Base-by-base conservation (phyloP, 345 rosid species). In the Sonneratia alba region DNA sequence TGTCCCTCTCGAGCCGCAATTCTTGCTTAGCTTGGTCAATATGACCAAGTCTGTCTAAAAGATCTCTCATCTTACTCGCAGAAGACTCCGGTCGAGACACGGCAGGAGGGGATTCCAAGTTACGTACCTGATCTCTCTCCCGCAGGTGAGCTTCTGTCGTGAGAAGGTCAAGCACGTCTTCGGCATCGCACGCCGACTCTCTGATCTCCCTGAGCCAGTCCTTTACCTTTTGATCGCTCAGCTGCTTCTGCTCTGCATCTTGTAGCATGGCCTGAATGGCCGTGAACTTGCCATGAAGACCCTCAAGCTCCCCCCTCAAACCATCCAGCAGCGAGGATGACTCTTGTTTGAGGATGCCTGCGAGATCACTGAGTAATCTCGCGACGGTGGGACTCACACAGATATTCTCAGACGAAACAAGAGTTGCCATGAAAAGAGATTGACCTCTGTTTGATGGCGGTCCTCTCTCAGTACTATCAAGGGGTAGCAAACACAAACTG, bases 201-300 rank as follows among this genome's bases (percentile, higher is more conserved):
- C 36, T 59, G 64, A 59, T 14, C 13, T 59, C 64, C 15, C 34
- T 6, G 34, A 59, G 64, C 64, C 64, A 59, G 15, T 59, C 64
- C 22, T 59, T 59, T 36, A 59, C 64, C 34, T 9, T 10, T 22
- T 22, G 12, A 24, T 59, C 14, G 14, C 64, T 59, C 64, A 59
- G 36, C 36, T 59, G 64, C 64, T 59, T 59, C 64, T 59, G 32
- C 64, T 59, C 64, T 9, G 64, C 64, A 59, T 59, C 64, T 59
- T 59, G 36, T 6, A 59, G 64, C 34, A 59, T 5, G 34, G 36
- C 64, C 34, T 22, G 64, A 22, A 59, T 24, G 64, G 36, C 36
- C 14, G 3, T 11, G 27, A 59, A 12, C 22, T 21, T 59, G 13
- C 64, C 64, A 22, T 24, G 64, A 22, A 59, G 64, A 1, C 34